Evolutionary conservation across 306 rosid species (phyloP), one percentile per base, ranked within the genome.

Genomic region (Vigna radiata): DNA sequence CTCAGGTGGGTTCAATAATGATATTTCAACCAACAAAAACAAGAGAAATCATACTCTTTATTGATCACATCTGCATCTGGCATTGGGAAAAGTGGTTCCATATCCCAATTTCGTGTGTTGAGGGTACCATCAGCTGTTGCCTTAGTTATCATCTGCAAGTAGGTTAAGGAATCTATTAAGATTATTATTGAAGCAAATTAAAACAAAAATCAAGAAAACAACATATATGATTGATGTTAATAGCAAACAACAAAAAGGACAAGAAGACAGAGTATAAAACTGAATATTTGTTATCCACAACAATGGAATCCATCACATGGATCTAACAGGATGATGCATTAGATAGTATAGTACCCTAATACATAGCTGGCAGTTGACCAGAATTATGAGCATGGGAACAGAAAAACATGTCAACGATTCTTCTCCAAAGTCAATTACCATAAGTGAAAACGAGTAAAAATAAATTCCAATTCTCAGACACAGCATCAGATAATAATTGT

Each of bases 111-210:
- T 66, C 84, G 86, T 19, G 96, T 83, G 79, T 71, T 81, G 48
- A 95, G 91, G 37, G 99, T 89, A 78, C 97, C 91, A 86, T 95
- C 98, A 75, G 90, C 97, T 69, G 94, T 95, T 75, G 97, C 99
- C 85, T 89, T 91, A 16, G 98, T 95, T 77, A 95, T 87, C 88
- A 91, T 83, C 99, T 95, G 89, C 85, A 82, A 68, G 64, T 50
- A 79, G 55, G 82, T 59, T 58, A 59, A 58, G 53, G 58, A 81
- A 36, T 46, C 58, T 56, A 53, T 13, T 41, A 66, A 70, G 53
- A 41, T 27, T 70, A 41, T 27, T 70, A 77, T 43, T 47, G 73
- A 44, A 19, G 27, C 36, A 76, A 81, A 64, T 50, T 49, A 17
- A 56, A 72, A 67, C 43, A 81, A 59, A 6, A 58, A 49, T 56